Base-by-base conservation (phyloP, 1,284 basidiomycete genomes). In the Leccinum huronense region DNA sequence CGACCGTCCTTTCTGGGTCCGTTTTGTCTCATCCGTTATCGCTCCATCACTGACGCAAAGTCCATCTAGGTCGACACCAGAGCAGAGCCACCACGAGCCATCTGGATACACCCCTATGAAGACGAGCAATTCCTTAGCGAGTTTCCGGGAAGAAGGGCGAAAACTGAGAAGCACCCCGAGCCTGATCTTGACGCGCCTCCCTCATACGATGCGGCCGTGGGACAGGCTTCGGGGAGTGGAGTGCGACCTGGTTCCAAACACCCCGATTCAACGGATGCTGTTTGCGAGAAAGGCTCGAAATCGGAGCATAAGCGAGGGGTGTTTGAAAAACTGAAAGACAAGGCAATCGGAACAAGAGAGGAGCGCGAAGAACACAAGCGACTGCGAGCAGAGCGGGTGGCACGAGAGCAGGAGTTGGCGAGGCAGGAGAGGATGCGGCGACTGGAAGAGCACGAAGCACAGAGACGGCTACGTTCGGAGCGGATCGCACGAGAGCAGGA, bases 21-120 rank as follows among this genome's bases (percentile, higher is more conserved):
- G 77, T 70, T 13, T 11, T 33, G 11, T n/a, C 19, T 48, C 33
- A 7, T 40, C 4, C 45, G 8, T n/a, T n/a, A 3, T 23, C 5
- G 10, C 19, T 14, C 5, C 23, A 6, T 30, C 5, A 10, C 27
- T 3, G 30, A 11, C 9, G 14, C 6, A 56, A 57, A 48, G 45
- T 65, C 31, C 59, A 53, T 0, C 62, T 84, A 71, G 87, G 85
- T 90, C n/a, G 86, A 91, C 67, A 90, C 87, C 0, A 80, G 76
- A 59, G 82, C 84, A 4, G 78, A 75, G 3, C 89, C 89, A n/a
- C 84, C 87, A 6, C 83, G 89, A 3, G 80, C 86, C 0, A 89
- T 85, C 67, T 91, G 89, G 89, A 79, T 81, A 3, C 87, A 91
- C 70, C 89, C 89, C 1, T 85, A 84, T 66, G 85, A 90, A 62